Conservation (phyloP, 805 yeast genomes). For the Ogataea corticis region DNA sequence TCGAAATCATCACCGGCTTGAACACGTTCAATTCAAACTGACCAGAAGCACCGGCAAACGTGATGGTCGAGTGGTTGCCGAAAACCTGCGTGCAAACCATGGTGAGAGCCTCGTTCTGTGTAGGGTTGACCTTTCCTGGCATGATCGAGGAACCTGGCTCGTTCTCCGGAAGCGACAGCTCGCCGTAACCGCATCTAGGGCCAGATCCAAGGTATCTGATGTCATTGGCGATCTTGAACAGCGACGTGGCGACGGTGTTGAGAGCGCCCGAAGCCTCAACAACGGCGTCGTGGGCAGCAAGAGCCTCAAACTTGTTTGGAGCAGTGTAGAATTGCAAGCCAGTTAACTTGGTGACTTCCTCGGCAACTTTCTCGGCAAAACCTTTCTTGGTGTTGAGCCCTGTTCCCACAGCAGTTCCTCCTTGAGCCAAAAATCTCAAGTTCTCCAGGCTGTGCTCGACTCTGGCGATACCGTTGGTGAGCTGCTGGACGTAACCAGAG, state of each 20-base stretch:
- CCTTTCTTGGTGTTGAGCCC: conserved; percentile 95
- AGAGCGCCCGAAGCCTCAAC: conserved; percentile 98
- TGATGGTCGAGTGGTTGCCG: conserved; percentile 93
- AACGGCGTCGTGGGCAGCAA: conserved; percentile 98
- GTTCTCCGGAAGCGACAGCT: conserved; percentile 91
- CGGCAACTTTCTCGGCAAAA: conserved; percentile 84
- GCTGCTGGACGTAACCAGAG: conserved; percentile 92
- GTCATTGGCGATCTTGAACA: conserved; percentile 96
- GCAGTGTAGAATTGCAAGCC: conserved; percentile 91
- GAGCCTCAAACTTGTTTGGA: conserved; percentile 98
- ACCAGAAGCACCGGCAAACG: conserved; percentile 98
- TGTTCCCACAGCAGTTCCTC: conserved; percentile 99
- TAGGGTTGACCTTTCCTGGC: conserved; percentile 99
- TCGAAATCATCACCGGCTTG: conserved; percentile 94
- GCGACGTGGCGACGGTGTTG: conserved; percentile 90
- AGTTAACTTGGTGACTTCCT: conserved; percentile 79
- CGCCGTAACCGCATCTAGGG: conserved; percentile 99
- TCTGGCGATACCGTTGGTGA: conserved; percentile 86
- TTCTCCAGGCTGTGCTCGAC: conserved; percentile 75
- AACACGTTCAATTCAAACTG: conserved; percentile 98
- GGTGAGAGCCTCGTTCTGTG: conserved; percentile 98
- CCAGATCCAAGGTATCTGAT: conserved; percentile 98
- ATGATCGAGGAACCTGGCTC: conserved; percentile 99
- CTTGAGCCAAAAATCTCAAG: conserved; percentile 88
- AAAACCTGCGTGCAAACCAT: conserved; percentile 98